Conservation (phyloP, 768 basidiomycete genomes). For the Lactarius akahatsu region DNA sequence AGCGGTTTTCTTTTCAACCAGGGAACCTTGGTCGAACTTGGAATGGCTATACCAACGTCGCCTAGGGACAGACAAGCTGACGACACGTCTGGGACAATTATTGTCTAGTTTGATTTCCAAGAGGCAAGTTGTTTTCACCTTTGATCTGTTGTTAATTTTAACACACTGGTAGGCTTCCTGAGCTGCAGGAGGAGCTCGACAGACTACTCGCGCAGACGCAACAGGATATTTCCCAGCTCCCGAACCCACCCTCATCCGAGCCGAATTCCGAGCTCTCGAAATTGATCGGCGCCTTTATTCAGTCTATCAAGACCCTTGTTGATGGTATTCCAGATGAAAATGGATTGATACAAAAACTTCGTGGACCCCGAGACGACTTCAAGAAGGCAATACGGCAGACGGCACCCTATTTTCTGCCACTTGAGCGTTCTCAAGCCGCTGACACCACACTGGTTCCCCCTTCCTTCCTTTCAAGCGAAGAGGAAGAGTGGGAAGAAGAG, state of each 20-base stretch:
- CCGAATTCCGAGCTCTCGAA: slow-evolving; percentile 55
- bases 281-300: slow-evolving; percentile 47
- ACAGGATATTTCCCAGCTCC: slow-evolving; percentile 38
- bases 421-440: slow-evolving; percentile 31
- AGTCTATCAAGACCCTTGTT: slow-evolving; percentile 45
- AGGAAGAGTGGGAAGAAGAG: slow-evolving; percentile 11
- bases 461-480: slow-evolving; percentile 33
- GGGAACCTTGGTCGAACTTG: slow-evolving; percentile 54
- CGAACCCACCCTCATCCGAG: slow-evolving; percentile 52
- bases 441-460: neutral
- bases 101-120: slow-evolving; percentile 64
- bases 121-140: slow-evolving; percentile 43
- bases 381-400: slow-evolving; percentile 47
- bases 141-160: neutral
- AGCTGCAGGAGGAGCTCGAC: slow-evolving; percentile 60
- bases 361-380: slow-evolving; percentile 48
- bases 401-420: slow-evolving; percentile 56
- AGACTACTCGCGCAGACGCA: slow-evolving; percentile 44
- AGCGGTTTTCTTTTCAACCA: slow-evolving; percentile 28
- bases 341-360: slow-evolving; percentile 56
- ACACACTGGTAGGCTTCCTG: slow-evolving; percentile 50
- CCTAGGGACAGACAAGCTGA: slow-evolving; percentile 56
- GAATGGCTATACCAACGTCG: slow-evolving; percentile 51
- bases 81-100: slow-evolving; percentile 52
- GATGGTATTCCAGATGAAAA: slow-evolving; percentile 50